Conservation (phyloP, 2,329 filamentous ascomycete species). For the Cercospora sp. region DNA sequence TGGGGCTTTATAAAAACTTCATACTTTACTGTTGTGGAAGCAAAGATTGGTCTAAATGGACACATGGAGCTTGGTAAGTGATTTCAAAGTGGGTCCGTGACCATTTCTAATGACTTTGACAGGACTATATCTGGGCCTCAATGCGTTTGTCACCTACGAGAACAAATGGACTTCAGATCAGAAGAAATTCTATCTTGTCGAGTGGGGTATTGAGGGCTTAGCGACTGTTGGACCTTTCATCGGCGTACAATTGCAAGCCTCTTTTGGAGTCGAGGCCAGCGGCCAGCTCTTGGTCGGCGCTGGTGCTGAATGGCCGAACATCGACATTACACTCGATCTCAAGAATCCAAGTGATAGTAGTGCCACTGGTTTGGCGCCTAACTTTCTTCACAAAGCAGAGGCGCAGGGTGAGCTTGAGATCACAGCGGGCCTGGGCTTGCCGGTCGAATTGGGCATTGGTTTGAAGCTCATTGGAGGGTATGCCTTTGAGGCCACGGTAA, state of each 20-base stretch:
- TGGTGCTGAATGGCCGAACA: conserved; percentile 8
- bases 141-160: no score
- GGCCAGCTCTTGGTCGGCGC: conserved; percentile 13
- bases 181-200: background rate
- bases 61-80: no score
- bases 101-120: no score
- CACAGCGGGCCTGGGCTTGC: conserved; percentile 9
- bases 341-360: conserved; percentile 4
- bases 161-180: conserved; percentile 3
- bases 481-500: background rate
- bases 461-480: background rate
- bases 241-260: background rate
- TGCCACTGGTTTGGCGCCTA: background rate
- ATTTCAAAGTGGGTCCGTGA: no score
- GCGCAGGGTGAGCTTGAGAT: conserved; percentile 9
- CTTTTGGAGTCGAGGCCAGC: conserved; percentile 7
- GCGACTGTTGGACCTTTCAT: conserved; percentile 14
- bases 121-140: no score
- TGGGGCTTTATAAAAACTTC: no score
- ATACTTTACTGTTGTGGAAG: no score
- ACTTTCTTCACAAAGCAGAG: conserved; percentile 1
- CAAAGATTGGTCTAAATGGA: no score
- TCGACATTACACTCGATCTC: conserved; percentile 11
- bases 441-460: conserved; percentile 15
- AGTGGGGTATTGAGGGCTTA: background rate